Conservation (phyloP, 1,284 basidiomycete genomes). For the Lentinula novae-zelandiae region DNA sequence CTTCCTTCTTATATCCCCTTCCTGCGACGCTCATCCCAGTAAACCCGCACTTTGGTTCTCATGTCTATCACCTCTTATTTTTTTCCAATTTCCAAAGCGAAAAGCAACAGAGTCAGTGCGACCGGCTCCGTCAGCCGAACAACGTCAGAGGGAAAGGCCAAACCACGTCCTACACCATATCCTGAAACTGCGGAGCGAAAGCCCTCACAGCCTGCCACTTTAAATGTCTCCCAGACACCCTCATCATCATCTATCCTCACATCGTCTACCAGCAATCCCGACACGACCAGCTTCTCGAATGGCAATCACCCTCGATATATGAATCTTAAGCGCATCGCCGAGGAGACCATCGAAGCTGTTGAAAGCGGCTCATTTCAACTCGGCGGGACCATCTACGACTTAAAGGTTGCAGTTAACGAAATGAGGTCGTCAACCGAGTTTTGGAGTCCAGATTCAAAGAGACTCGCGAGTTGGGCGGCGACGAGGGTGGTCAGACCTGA, state of each 20-base stretch:
- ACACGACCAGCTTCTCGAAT: constrained; percentile 1
- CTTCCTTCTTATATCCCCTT: too few relatives aligned
- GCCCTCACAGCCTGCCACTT: not conserved
- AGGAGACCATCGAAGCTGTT: constrained; percentile 32
- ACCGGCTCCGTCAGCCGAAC: not conserved
- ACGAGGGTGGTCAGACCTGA: not conserved
- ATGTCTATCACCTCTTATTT: constrained; percentile 5
- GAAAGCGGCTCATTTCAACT: constrained; percentile 25
- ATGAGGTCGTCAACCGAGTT: constrained; percentile 28
- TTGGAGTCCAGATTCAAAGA: constrained; percentile 23
- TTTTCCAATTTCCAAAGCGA: not conserved
- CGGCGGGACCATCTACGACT: constrained; percentile 21
- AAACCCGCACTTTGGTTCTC: not conserved
- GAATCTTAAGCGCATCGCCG: constrained; percentile 25
- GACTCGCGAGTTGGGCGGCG: not conserved
- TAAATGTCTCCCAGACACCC: not conserved
- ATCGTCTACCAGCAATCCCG: not conserved
- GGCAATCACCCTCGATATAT: constrained; percentile 3
- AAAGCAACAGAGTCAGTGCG: not conserved
- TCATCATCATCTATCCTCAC: not conserved
- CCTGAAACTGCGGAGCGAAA: not conserved
- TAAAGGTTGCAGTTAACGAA: constrained; percentile 22
- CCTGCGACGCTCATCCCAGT: too few relatives aligned
- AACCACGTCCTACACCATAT: not conserved
- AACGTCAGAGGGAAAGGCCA: not conserved